Evolutionary conservation across 306 rosid species (phyloP), one percentile per base, ranked within the genome.

Genomic region (Casuarina equisetifolia): DNA sequence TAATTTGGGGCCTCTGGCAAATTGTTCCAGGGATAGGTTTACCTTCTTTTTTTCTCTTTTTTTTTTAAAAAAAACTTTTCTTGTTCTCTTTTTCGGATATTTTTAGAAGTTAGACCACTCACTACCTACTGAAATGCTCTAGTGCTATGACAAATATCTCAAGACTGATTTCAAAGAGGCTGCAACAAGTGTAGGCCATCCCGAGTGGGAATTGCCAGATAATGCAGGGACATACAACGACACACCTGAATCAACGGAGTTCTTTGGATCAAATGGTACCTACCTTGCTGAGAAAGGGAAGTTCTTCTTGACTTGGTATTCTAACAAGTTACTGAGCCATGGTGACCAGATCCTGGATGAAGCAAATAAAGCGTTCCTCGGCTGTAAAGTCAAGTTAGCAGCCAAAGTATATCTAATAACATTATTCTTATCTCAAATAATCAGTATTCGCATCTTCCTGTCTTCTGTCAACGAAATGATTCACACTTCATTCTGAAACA

Each of bases 111-210:
- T n/a, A 55, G 74, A 80, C 40, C 42, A 70, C 44, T 39, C 6
- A 36, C 45, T 81, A 7, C 73, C 72, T 62, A 5, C 45, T 54
- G 71, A 76, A 25, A 73, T 66, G 19, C 64, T 86, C 80, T 88
- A 92, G 98, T 95, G 97, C 82, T 89, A 88, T 78, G 98, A 95
- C 76, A 89, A 87, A 84, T 92, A 89, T 84, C 96, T 92, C 79
- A 76, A 81, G 82, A 87, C 78, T 79, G 96, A 92, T 54, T 91
- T 95, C 86, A 87, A 89, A 70, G 86, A 78, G 77, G 93, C 90
- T 43, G 93, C 87, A 63, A 76, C 64, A 76, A 77, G 7, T 52
- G 90, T 79, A n/a, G 91, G 93, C 57, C 92, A 92, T 77, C 93
- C 96, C 12, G 96, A 95, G 79, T 95, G 97, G 96, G 90, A 85